Conservation (phyloP, 345 rosid genomes). For the Gossypium longicalyx region DNA sequence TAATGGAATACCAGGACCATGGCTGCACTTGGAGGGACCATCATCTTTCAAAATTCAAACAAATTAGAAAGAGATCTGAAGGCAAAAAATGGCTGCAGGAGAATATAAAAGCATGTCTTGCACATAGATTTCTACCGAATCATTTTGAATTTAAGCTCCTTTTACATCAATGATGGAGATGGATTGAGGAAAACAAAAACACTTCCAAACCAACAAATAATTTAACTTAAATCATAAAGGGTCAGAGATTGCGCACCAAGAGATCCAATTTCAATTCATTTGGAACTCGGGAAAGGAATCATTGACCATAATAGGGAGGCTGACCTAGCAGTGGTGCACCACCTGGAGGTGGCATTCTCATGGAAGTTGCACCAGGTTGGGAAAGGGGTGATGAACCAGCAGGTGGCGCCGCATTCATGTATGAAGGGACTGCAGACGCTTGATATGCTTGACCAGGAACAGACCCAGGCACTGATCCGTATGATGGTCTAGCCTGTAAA, state of each 20-base stretch:
- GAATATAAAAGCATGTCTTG: not conserved
- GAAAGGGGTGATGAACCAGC: conserved; percentile 33
- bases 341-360: conserved; percentile 29
- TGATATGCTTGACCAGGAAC: conserved; percentile 31
- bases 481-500: conserved; percentile 30
- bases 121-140: conserved; percentile 7
- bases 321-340: conserved; percentile 35
- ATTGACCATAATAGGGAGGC: conserved; percentile 39
- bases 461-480: conserved; percentile 28
- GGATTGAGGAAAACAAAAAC: not conserved
- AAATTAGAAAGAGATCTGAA: not conserved
- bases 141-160: not conserved
- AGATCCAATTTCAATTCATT: not conserved
- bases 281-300: not conserved
- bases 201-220: conserved; percentile 1
- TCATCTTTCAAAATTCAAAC: too few relatives aligned
- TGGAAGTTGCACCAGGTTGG: conserved; percentile 25
- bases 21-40: too few relatives aligned
- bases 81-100: not conserved
- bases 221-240: not conserved
- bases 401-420: conserved; percentile 28
- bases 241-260: not conserved
- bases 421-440: conserved; percentile 24
- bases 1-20: too few relatives aligned
- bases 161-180: conserved; percentile 5